Evolutionary conservation across 1,284 basidiomycete genomes (phyloP).

Genomic region (Ustilago hordei): DNA sequence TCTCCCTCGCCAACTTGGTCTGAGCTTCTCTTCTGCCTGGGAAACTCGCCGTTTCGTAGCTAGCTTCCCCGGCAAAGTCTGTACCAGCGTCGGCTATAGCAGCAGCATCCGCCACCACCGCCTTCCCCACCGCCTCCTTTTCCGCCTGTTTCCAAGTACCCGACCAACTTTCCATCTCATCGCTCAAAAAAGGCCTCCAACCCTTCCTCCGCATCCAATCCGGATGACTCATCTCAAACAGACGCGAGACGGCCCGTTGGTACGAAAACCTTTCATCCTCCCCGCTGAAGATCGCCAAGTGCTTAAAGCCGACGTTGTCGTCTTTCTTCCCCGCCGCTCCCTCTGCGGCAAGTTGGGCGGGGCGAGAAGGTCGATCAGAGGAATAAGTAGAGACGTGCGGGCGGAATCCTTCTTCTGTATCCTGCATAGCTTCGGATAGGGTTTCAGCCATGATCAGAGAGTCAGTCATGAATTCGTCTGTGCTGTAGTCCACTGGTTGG

Average conservation of each 20-base stretch:
- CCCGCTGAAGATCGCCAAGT: conserved; percentile 77
- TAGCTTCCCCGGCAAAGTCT: conserved; percentile 52
- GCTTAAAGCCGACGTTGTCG: conserved; percentile 71
- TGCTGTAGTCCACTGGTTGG: conserved; percentile 24
- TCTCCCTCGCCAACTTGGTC: conserved; percentile 27
- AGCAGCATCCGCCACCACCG: conserved; percentile 26
- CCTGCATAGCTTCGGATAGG: conserved; percentile 72
- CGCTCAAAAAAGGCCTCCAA: conserved; percentile 53
- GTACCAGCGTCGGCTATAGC: conserved; percentile 14
- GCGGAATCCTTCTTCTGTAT: conserved; percentile 74
- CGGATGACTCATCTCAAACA: conserved; percentile 75
- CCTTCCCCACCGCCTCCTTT: conserved; percentile 16
- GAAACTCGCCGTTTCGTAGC: conserved; percentile 45
- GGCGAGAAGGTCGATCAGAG: conserved; percentile 23
- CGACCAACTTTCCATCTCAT: conserved; percentile 53
- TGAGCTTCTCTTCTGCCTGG: conserved; percentile 26
- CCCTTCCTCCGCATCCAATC: conserved; percentile 49
- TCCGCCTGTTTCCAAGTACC: conserved; percentile 21
- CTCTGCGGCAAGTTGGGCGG: conserved; percentile 2
- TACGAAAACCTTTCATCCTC: conserved; percentile 79
- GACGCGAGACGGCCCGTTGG: conserved; percentile 77
- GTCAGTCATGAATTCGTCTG: conserved; percentile 59
- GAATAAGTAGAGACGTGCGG: conserved; percentile 76
- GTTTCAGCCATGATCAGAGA: conserved; percentile 76
- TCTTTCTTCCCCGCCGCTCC: conserved; percentile 36